Evolutionary conservation across 73 alveolate genomes (phyloP).

Genomic region (Effrenium voratum): DNA sequence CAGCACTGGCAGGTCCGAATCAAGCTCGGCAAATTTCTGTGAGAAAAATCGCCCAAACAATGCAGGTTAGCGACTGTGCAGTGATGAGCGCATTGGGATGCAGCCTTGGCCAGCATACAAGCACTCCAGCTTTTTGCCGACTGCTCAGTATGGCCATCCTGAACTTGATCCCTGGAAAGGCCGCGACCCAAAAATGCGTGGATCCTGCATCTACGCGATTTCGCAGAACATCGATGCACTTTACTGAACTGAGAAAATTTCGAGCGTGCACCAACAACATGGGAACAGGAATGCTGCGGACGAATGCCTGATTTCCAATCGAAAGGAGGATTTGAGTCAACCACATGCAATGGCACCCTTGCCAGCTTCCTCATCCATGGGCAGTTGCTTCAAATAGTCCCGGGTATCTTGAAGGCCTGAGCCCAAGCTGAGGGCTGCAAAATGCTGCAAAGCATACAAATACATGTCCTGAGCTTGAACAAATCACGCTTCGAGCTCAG

Average conservation of each 20-base stretch:
- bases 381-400: slow-evolving; percentile 93
- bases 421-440: neutral
- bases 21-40: no score
- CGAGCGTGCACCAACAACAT: no score
- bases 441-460: slow-evolving; percentile 50
- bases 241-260: no score
- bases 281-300: no score
- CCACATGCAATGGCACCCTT: neutral
- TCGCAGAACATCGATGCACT: no score
- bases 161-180: no score
- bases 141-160: no score
- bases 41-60: neutral
- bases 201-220: slow-evolving; percentile 90
- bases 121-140: neutral
- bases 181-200: slow-evolving; percentile 97
- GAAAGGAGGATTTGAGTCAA: no score
- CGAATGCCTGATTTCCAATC: no score
- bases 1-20: no score
- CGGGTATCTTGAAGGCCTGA: slow-evolving; percentile 41
- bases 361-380: slow-evolving; percentile 96
- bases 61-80: slow-evolving; percentile 76
- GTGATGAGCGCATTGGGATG: slow-evolving; percentile 98
- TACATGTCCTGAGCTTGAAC: slow-evolving; percentile 94
- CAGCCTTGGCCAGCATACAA: neutral
- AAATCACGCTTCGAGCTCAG: neutral